Conservation (phyloP, 768 basidiomycete genomes). For the Coprinopsis sp. region DNA sequence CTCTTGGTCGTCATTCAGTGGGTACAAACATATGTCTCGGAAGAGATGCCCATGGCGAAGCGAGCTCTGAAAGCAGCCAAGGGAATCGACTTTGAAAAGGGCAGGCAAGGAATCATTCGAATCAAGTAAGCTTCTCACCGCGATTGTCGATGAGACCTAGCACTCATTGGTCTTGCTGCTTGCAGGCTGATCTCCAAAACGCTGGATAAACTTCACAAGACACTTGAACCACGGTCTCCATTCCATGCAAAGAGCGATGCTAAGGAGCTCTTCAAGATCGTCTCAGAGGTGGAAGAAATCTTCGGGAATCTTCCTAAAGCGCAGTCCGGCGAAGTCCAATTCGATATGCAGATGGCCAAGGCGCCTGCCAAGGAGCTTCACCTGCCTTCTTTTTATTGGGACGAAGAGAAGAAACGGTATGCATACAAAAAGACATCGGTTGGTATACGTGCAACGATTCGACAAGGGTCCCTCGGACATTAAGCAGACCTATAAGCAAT, state of each 20-base stretch:
- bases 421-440: too few relatives aligned
- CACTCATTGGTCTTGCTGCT: not conserved
- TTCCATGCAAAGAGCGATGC: slow-evolving; percentile 1
- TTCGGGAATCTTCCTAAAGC: not conserved
- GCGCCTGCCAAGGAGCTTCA: too few relatives aligned
- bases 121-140: not conserved
- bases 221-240: slow-evolving; percentile 1
- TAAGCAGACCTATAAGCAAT: too few relatives aligned
- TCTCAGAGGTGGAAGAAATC: not conserved
- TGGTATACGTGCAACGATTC: too few relatives aligned
- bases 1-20: slow-evolving; percentile 2
- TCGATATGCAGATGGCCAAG: slow-evolving; percentile 1
- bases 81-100: not conserved
- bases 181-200: not conserved
- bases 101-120: not conserved
- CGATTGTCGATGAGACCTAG: too few relatives aligned
- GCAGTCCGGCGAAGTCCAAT: not conserved
- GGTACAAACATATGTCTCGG: not conserved
- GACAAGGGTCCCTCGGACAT: too few relatives aligned
- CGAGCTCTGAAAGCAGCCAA: not conserved
- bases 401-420: too few relatives aligned
- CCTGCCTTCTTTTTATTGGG: too few relatives aligned
- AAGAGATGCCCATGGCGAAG: not conserved
- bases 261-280: not conserved
- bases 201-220: not conserved